Evolutionary conservation across 2,329 filamentous ascomycete species (phyloP).

Genomic region (Pseudohalonectria lignicola): DNA sequence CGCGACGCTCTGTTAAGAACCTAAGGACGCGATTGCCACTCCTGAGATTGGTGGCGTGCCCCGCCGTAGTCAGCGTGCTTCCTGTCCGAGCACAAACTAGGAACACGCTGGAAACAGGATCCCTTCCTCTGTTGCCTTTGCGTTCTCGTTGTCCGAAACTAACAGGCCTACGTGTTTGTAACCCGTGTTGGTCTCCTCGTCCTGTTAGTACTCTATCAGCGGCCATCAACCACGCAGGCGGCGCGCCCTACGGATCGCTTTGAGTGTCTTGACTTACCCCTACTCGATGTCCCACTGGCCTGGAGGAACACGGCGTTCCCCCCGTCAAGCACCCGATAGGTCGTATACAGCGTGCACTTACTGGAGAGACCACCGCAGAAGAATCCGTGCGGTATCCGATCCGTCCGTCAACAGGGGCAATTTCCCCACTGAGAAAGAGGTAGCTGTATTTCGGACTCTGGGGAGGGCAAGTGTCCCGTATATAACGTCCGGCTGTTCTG

Average conservation of each 20-base stretch:
- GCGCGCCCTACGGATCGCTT: too few relatives aligned
- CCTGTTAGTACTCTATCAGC: too few relatives aligned
- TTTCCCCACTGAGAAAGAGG: not conserved
- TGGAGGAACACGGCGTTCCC: not conserved
- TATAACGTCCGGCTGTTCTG: not conserved
- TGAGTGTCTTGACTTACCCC: too few relatives aligned
- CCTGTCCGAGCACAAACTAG: too few relatives aligned
- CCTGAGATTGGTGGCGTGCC: not conserved
- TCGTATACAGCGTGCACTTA: not conserved
- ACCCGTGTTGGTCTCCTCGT: too few relatives aligned
- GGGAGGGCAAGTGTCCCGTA: not conserved
- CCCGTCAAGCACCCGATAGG: not conserved
- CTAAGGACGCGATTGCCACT: not conserved
- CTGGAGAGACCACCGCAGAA: not conserved
- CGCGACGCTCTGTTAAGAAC: too few relatives aligned
- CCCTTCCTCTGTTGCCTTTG: too few relatives aligned
- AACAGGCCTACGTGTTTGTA: too few relatives aligned
- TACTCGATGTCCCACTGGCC: not conserved
- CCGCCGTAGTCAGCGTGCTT: not conserved
- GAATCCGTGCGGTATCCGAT: not conserved
- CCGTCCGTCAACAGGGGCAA: not conserved
- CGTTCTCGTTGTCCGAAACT: too few relatives aligned
- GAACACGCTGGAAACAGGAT: too few relatives aligned
- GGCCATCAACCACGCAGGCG: too few relatives aligned
- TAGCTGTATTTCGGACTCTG: not conserved